phyloP scores from a whole-genome alignment of 257 asterid species.

The Solanum boliviense region DNA sequence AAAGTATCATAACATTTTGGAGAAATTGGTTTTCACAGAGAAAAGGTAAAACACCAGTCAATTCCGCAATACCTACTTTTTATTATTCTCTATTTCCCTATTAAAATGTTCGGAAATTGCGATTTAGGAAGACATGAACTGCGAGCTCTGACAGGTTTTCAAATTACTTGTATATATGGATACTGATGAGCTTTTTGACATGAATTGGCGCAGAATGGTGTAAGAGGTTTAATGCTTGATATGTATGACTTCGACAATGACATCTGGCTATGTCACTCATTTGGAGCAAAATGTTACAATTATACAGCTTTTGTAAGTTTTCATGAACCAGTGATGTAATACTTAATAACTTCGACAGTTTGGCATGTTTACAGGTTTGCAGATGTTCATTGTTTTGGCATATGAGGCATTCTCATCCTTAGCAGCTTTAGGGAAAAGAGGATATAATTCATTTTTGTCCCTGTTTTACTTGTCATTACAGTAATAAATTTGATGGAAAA shows the following conservation, averaged over 20 bases:
- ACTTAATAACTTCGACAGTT: neutral
- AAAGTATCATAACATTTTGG: neutral
- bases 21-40: neutral
- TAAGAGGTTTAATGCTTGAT: slow-evolving; percentile 94
- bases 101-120: neutral
- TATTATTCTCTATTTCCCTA: neutral
- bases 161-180: neutral
- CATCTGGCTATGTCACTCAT: slow-evolving; percentile 95
- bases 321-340: neutral
- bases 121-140: neutral
- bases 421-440: neutral
- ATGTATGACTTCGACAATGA: slow-evolving; percentile 77
- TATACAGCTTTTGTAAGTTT: slow-evolving; percentile 86
- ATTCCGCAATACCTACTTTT: neutral
- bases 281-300: slow-evolving; percentile 75
- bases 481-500: neutral
- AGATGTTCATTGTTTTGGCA: neutral
- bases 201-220: slow-evolving; percentile 64
- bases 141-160: neutral
- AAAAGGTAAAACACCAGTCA: neutral
- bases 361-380: neutral
- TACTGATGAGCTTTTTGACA: slow-evolving; percentile 3
- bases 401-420: neutral
- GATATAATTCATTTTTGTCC: neutral
- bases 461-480: neutral